Base-by-base conservation (phyloP, 108 stramenopile genomes). In the Nannochloropsis granulata region DNA sequence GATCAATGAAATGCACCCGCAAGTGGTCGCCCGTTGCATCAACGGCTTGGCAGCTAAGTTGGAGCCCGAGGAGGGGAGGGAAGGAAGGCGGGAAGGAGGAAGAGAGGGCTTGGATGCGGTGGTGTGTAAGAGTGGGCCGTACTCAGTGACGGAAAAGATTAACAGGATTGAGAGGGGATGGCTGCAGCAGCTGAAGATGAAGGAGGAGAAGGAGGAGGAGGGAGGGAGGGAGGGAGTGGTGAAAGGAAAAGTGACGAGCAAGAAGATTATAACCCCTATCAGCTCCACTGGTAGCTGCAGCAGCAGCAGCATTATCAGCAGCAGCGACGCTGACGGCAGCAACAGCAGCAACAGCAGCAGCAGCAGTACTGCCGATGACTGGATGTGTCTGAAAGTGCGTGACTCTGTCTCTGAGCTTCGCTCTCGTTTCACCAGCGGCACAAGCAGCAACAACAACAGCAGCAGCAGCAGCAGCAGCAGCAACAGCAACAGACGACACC, bases 1-100 rank as follows among this genome's bases (percentile, higher is more conserved):
- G 21, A 81, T 88, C 79, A 88, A 88, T 79, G 88, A 88, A 84
- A 88, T 88, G 88, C 88, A 88, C 82, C 88, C 88, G 44, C 84
- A 85, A 43, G 56, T 88, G 26, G 56, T 87, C 45, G 83, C 82
- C 79, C 46, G 86, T 13, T 82, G 86, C 21, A 82, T 86, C 25
- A 82, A 82, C 82, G 42, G 25, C 24, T 82, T 82, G 82, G 86
- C 82, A 19, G 43, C 84, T 13, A 79, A 45, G 43, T 44, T 25
- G 71, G 45, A 46, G 56, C 42, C 25, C 16, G 43, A 43, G 34
- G 43, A 82, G 43, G 81, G 81, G 42, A 42, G 43, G 81, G n/a
- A 42, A 43, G 34, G 14, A 82, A 2, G 43, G 34, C n/a, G 34
- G 23, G 81, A 82, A 42, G 42, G 13, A 43, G 26, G n/a, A 19